phyloP scores from a whole-genome alignment of 805 yeast species.

The Blastobotrys chiropterorum region DNA sequence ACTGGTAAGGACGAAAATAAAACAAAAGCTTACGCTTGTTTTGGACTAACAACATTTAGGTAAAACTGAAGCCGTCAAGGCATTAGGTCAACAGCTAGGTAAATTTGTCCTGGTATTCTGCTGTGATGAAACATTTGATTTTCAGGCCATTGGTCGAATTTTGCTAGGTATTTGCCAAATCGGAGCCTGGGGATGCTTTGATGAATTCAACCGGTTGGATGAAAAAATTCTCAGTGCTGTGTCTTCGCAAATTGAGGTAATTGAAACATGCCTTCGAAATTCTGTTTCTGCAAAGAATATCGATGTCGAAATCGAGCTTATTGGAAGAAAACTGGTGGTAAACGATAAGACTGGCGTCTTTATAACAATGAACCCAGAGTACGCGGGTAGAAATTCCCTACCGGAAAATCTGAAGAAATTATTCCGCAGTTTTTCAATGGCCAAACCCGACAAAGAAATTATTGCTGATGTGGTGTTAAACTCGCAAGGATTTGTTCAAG shows the following conservation, averaged over 20 bases:
- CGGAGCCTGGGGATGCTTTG: conserved; percentile 95
- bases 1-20: conserved; percentile 48
- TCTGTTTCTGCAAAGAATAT: conserved; percentile 3
- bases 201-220: conserved; percentile 82
- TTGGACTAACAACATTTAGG: conserved; percentile 4
- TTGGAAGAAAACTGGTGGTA: conserved; percentile 20
- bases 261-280: conserved; percentile 48
- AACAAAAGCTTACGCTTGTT: neutral
- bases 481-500: conserved; percentile 60
- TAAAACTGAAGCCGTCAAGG: conserved; percentile 85
- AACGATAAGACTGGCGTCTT: conserved; percentile 51
- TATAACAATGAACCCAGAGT: conserved; percentile 87
- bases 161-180: conserved; percentile 71
- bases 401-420: conserved; percentile 82
- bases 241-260: conserved; percentile 68
- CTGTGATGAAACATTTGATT: conserved; percentile 87
- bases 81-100: conserved; percentile 75
- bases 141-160: conserved; percentile 68
- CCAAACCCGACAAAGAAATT: conserved; percentile 56
- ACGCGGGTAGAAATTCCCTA: conserved; percentile 71
- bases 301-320: conserved; percentile 12
- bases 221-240: conserved; percentile 73
- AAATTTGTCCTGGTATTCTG: conserved; percentile 77
- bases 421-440: conserved; percentile 71
- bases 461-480: conserved; percentile 69